These are phyloP conservation scores for Teratosphaeriaceae sp. DNA, from an alignment of 2,329 filamentous ascomycete species.

Conservation along the genomic window DNA sequence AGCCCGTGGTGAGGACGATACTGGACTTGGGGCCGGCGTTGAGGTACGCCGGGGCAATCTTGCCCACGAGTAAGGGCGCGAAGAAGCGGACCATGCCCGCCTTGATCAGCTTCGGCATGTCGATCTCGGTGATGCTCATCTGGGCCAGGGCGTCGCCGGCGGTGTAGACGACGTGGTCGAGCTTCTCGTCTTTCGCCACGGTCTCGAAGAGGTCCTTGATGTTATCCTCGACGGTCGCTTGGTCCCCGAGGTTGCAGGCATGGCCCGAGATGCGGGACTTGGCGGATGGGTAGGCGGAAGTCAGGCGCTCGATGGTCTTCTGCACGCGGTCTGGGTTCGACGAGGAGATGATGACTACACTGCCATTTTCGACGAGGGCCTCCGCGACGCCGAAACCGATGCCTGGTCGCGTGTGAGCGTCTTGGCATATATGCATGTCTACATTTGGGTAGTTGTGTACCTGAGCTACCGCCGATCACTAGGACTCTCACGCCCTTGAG, in stretches of 20 bases:
- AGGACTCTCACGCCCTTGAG: constrained; percentile 45
- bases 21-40: constrained; percentile 37
- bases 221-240: constrained; percentile 41
- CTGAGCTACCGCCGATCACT: constrained; percentile 53
- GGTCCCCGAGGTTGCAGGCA: constrained; percentile 43
- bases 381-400: constrained; percentile 58
- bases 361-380: constrained; percentile 49
- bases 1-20: constrained; percentile 52
- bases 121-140: constrained; percentile 36
- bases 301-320: constrained; percentile 40
- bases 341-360: constrained; percentile 53
- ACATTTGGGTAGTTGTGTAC: constrained; percentile 10
- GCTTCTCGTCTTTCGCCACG: constrained; percentile 18
- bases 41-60: constrained; percentile 42
- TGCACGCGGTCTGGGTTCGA: constrained; percentile 47
- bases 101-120: constrained; percentile 33
- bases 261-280: constrained; percentile 36
- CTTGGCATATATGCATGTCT: neutral
- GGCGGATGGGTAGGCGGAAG: constrained; percentile 37
- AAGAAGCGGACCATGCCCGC: constrained; percentile 47
- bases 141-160: constrained; percentile 44
- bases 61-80: constrained; percentile 47
- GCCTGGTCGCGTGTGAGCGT: constrained; percentile 37
- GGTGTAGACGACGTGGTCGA: constrained; percentile 54
- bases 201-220: constrained; percentile 41